Evolutionary conservation across 495 filamentous ascomycete species (phyloP).

Genomic region (Thozetella sp.): DNA sequence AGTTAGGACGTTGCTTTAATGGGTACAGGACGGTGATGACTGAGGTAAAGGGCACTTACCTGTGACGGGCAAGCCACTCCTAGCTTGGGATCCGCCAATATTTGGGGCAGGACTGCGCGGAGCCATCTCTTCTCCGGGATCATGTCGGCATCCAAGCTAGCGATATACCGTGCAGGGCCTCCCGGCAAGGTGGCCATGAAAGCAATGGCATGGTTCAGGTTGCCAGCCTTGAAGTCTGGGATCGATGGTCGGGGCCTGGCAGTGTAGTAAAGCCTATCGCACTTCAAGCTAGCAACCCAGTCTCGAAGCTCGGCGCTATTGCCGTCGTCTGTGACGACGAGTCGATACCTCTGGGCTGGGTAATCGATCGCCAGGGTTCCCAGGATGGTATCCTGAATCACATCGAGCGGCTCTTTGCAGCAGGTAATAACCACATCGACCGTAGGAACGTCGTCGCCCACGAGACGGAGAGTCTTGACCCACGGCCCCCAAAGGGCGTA

Average conservation of each 20-base stretch:
- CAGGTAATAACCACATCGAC: conserved; percentile 56
- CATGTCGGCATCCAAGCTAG: conserved; percentile 59
- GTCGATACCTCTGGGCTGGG: conserved; percentile 45
- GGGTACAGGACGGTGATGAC: too few species aligned
- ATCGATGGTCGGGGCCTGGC: conserved; percentile 47
- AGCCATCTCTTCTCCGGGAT: conserved; percentile 58
- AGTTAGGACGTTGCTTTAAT: neutral
- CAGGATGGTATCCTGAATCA: conserved; percentile 54
- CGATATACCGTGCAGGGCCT: conserved; percentile 48
- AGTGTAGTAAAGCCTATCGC: conserved; percentile 47
- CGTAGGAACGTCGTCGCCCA: conserved; percentile 42
- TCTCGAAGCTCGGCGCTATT: conserved; percentile 34
- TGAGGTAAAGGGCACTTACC: too few species aligned
- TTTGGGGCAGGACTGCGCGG: conserved; percentile 47
- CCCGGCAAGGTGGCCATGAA: conserved; percentile 32
- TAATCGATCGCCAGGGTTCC: conserved; percentile 52
- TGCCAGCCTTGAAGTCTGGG: conserved; percentile 59
- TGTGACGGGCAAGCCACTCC: conserved; percentile 55
- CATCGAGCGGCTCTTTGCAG: conserved; percentile 51
- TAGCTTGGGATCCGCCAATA: conserved; percentile 46
- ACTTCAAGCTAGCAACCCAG: conserved; percentile 17
- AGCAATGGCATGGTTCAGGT: conserved; percentile 50
- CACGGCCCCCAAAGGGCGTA: too few species aligned
- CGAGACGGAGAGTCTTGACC: too few species aligned
- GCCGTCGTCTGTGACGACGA: conserved; percentile 56